Base-by-base conservation (phyloP, 2,329 filamentous ascomycete genomes). In the Neopestalotiopsis sp. region DNA sequence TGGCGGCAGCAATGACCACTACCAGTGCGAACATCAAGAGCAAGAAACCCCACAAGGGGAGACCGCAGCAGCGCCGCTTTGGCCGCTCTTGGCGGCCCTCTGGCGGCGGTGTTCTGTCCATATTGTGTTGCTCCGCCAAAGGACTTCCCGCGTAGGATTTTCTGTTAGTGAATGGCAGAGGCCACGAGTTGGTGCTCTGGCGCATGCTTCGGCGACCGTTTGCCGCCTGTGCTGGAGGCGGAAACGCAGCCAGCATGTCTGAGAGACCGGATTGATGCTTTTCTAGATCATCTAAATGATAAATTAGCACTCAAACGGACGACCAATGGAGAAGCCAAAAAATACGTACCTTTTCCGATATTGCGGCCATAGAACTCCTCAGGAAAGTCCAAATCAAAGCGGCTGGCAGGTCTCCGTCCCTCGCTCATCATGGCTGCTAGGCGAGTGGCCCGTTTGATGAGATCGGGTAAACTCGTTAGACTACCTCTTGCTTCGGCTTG, bases 351-450 rank as follows among this genome's bases (percentile, higher is more conserved):
- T 69, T 80, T 83, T 58, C 83, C 82, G 20, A 75, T 73, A 64
- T 82, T 78, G 69, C 77, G 73, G 68, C 76, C 77, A 58, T 78
- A 79, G 70, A 83, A 81, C 62, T 85, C 84, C 24, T 82, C 80
- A 1, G 84, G 81, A 69, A 85, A 89, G 70, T 86, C 84, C 56
- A 90, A 76, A 24, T 87, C 85, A 57, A 89, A 81, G 17, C 86
- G 84, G 74, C 89, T 91, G 28, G 83, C 88, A 34, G 89, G 89
- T 72, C 89, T 83, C 71, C 84, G 91, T 13, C 95, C 95, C 72
- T 91, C 91, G 75, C 98, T 95, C 69, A 99, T 90, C 80, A 97
- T 94, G 0, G 93, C 89, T 17, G 95, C 95, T 49, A 98, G 84
- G 72, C 90, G 90, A 0, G 95, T 98, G 12, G 96, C 96, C 74